Evolutionary conservation across 2,329 filamentous ascomycete species (phyloP).

Genomic region (Diaporthe aspalathi): DNA sequence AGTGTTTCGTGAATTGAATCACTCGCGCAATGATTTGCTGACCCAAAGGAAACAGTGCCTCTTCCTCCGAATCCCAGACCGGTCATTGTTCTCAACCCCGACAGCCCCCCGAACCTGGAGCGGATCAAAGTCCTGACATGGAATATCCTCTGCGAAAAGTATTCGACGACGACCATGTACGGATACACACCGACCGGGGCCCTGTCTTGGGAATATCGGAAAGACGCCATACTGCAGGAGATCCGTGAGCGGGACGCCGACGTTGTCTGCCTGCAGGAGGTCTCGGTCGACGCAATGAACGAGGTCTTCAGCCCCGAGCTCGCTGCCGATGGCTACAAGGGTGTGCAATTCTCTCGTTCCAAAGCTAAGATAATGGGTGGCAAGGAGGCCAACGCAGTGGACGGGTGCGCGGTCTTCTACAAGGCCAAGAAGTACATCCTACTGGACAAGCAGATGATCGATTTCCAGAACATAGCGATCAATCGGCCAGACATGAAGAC

Average conservation of each 20-base stretch:
- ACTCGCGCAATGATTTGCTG: neutral
- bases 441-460: slow-evolving; percentile 92
- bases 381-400: slow-evolving; percentile 87
- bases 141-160: slow-evolving; percentile 96
- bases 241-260: slow-evolving; percentile 84
- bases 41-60: slow-evolving; percentile 67
- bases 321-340: slow-evolving; percentile 89
- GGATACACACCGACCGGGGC: slow-evolving; percentile 89
- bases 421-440: slow-evolving; percentile 94
- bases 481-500: slow-evolving; percentile 97
- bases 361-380: slow-evolving; percentile 92
- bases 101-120: slow-evolving; percentile 69
- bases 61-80: slow-evolving; percentile 80
- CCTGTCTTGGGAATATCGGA: slow-evolving; percentile 87
- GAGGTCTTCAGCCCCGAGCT: slow-evolving; percentile 90
- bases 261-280: slow-evolving; percentile 92
- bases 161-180: slow-evolving; percentile 85
- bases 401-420: slow-evolving; percentile 97
- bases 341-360: slow-evolving; percentile 91
- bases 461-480: slow-evolving; percentile 92
- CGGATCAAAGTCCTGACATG: slow-evolving; percentile 89
- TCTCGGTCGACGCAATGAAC: slow-evolving; percentile 91
- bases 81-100: slow-evolving; percentile 81
- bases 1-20: neutral
- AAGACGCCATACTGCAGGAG: slow-evolving; percentile 84